Conservation (phyloP, 2,329 filamentous ascomycete genomes). For the Didymella pinodella region DNA sequence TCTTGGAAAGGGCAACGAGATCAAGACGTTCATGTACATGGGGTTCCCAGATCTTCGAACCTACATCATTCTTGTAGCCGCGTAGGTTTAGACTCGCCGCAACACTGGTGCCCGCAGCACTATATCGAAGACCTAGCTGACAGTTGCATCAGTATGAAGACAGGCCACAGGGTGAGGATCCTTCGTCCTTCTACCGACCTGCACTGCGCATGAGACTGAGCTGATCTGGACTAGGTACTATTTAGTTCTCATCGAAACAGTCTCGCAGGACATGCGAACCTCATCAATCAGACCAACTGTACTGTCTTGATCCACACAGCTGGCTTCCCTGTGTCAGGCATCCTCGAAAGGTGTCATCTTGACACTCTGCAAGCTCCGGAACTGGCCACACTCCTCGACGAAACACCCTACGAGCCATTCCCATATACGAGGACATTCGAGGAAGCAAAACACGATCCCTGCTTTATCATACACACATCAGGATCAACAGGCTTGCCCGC, state of each 20-base stretch:
- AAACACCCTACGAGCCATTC: conserved; percentile 25
- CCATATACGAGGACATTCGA: conserved; percentile 40
- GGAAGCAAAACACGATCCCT: conserved; percentile 42
- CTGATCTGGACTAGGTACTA: conserved; percentile 27
- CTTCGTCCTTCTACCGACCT: background rate
- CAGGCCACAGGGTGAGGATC: conserved; percentile 50
- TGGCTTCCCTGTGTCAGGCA: conserved; percentile 33
- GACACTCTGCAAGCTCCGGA: conserved; percentile 38
- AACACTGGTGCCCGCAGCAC: background rate
- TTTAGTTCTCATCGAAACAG: conserved; percentile 41
- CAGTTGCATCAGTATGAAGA: conserved; percentile 47
- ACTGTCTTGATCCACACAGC: conserved; percentile 37
- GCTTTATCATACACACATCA: conserved; percentile 49
- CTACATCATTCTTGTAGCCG: conserved; percentile 50
- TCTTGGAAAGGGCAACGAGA: conserved; percentile 40
- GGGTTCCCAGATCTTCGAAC: conserved; percentile 51
- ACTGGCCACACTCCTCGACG: conserved; percentile 34
- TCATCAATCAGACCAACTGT: conserved; percentile 39
- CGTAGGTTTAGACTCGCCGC: conserved; percentile 29
- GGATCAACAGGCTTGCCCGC: conserved; percentile 51
- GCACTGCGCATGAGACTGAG: background rate
- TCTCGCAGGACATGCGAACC: conserved; percentile 35
- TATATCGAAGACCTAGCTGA: background rate
- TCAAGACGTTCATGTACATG: conserved; percentile 41
- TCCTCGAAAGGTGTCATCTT: conserved; percentile 36